A percentile compares a stretch with the other conserved stretches of the same genome.
These are phyloP conservation scores for Tuber microsphaerosporum DNA, from an alignment of 495 filamentous ascomycete species.

Conservation along the genomic window DNA sequence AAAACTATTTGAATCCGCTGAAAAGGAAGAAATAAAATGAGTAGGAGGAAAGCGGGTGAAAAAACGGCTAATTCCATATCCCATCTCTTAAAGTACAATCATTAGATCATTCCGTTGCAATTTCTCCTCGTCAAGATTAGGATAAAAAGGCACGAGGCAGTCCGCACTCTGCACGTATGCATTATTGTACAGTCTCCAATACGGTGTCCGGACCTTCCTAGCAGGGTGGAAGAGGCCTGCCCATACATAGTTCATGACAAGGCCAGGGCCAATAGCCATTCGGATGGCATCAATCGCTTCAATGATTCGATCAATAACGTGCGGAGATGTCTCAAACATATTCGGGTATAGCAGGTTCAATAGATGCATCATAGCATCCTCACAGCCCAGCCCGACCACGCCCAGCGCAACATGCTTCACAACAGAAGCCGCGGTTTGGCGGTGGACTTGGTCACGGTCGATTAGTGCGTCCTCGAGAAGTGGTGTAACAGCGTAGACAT, in stretches of 20 bases:
- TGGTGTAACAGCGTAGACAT: constrained; percentile 97
- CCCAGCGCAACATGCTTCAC: constrained; percentile 97
- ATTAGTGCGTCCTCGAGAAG: constrained; percentile 94
- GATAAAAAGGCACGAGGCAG: constrained; percentile 93
- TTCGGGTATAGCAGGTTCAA: constrained; percentile 95
- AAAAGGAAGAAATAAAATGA: constrained; percentile 28
- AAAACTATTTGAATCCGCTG: constrained; percentile 26
- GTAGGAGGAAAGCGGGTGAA: constrained; percentile 14
- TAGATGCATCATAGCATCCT: constrained; percentile 97
- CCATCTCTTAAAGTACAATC: constrained; percentile 62
- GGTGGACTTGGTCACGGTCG: constrained; percentile 96
- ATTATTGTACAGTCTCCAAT: constrained; percentile 94
- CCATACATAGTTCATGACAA: constrained; percentile 96
- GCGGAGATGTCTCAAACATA: constrained; percentile 94
- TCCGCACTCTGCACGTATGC: constrained; percentile 93
- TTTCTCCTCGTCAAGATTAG: constrained; percentile 65
- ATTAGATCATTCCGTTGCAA: constrained; percentile 68
- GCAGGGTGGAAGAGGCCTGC: constrained; percentile 95
- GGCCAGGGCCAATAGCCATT: constrained; percentile 82
- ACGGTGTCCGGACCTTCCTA: constrained; percentile 83
- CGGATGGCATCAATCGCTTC: constrained; percentile 96
- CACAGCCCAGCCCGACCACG: constrained; percentile 92
- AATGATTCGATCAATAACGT: constrained; percentile 96
- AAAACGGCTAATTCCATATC: constrained; percentile 37
- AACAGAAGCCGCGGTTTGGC: constrained; percentile 90